Percentiles rank a stretch among this genome's conserved stretches.
These are phyloP conservation scores for Umbelopsis sp. DNA, from an alignment of 371 early-diverging fungal species.

Conservation along the genomic window DNA sequence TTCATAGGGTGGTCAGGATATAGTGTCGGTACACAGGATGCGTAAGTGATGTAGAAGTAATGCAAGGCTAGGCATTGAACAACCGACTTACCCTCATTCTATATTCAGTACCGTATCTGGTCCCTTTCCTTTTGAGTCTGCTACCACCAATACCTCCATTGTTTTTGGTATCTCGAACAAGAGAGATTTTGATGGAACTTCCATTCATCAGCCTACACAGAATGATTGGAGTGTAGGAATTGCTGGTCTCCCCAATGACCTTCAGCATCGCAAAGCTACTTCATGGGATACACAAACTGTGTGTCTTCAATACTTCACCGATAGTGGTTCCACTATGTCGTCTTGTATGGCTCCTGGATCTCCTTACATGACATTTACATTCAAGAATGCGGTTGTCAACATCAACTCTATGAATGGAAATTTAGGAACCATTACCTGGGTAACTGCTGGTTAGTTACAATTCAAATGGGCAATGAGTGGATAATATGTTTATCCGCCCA, in stretches of 20 bases:
- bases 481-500: no score
- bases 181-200: constrained; percentile 18
- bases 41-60: constrained; percentile 11
- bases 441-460: not conserved
- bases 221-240: constrained; percentile 17
- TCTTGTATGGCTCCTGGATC: constrained; percentile 19
- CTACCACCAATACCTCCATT: constrained; percentile 4
- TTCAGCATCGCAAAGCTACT: constrained; percentile 10
- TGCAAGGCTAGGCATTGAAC: not conserved
- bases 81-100: not conserved
- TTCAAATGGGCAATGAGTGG: no score
- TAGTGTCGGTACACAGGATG: constrained; percentile 11
- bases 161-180: constrained; percentile 15
- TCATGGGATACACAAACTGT: constrained; percentile 18
- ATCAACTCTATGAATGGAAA: constrained; percentile 3
- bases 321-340: constrained; percentile 7
- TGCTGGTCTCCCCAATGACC: not conserved
- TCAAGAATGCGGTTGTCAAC: not conserved
- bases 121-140: constrained; percentile 17
- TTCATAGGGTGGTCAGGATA: constrained; percentile 17
- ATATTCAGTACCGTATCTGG: constrained; percentile 1
- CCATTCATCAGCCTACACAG: constrained; percentile 15
- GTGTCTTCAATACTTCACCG: constrained; percentile 13
- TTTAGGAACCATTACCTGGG: constrained; percentile 2
- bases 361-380: constrained; percentile 17